phyloP scores from a whole-genome alignment of 305 asterid species.

The Rubia occidens region DNA sequence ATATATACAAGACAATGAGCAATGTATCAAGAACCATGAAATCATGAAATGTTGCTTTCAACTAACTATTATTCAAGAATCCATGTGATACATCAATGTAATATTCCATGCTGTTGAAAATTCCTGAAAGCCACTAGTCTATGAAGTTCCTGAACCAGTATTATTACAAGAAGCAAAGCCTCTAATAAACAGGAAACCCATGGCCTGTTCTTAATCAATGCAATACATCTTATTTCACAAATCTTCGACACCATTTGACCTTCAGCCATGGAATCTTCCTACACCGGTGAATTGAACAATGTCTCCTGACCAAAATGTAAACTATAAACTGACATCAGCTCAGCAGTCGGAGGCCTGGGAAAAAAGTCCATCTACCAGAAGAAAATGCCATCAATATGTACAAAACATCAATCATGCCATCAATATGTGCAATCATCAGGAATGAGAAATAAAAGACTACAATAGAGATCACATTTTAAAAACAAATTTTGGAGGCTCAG shows the following conservation, averaged over 20 bases:
- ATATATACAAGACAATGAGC: background rate
- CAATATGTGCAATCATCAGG: too few relatives aligned
- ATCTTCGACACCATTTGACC: background rate
- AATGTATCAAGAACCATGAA: background rate
- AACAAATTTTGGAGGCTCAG: conserved; percentile 18
- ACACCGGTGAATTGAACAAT: background rate
- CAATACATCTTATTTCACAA: background rate
- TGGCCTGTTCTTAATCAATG: background rate
- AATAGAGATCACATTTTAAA: too few relatives aligned
- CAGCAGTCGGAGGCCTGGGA: too few relatives aligned
- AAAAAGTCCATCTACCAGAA: too few relatives aligned
- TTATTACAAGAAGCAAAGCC: background rate
- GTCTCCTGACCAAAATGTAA: background rate
- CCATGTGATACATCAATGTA: background rate
- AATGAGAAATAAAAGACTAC: too few relatives aligned
- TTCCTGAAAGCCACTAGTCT: background rate
- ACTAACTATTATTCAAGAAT: background rate
- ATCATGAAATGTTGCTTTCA: background rate
- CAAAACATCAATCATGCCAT: too few relatives aligned
- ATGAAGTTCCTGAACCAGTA: background rate
- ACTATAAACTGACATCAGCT: background rate
- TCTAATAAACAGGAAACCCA: background rate
- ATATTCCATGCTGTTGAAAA: too few relatives aligned
- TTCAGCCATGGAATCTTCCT: background rate
- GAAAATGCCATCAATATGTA: too few relatives aligned